A percentile compares a stretch with the other conserved stretches of the same genome.
These are phyloP conservation scores for Linum lewisii DNA, from an alignment of 345 rosid genomes.

Conservation along the genomic window DNA sequence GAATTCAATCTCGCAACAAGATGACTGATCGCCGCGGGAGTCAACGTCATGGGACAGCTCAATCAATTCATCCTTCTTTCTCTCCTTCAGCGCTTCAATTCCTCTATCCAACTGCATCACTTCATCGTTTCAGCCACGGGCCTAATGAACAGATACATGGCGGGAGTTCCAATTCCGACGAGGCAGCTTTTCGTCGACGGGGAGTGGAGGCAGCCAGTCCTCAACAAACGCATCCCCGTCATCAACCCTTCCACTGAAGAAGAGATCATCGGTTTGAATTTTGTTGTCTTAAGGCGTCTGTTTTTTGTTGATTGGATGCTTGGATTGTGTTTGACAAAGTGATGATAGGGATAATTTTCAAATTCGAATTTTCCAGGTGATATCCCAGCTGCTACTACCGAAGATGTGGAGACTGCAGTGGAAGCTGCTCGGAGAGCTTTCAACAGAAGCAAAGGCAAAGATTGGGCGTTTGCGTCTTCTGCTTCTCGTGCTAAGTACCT, in stretches of 20 bases:
- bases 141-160: too few relatives aligned
- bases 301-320: neutral
- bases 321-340: neutral
- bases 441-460: conserved; percentile 63
- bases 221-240: conserved; percentile 57
- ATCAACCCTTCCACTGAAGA: conserved; percentile 82
- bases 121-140: too few relatives aligned
- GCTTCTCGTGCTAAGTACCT: conserved; percentile 78
- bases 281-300: too few relatives aligned
- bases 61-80: too few relatives aligned
- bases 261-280: conserved; percentile 49
- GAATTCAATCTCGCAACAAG: too few relatives aligned
- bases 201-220: conserved; percentile 68
- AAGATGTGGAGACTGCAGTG: conserved; percentile 90
- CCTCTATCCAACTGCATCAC: too few relatives aligned
- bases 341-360: neutral
- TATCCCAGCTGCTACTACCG: conserved; percentile 88
- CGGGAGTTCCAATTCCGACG: conserved; percentile 28
- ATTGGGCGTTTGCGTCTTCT: conserved; percentile 75
- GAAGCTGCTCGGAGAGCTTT: conserved; percentile 74
- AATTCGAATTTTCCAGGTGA: conserved; percentile 40
- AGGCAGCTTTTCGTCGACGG: conserved; percentile 79
- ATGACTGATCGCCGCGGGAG: too few relatives aligned
- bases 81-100: too few relatives aligned
- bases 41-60: too few relatives aligned